Base-by-base conservation (phyloP, 2,329 filamentous ascomycete species). In the Dryadomyces quercus-mongolicae region DNA sequence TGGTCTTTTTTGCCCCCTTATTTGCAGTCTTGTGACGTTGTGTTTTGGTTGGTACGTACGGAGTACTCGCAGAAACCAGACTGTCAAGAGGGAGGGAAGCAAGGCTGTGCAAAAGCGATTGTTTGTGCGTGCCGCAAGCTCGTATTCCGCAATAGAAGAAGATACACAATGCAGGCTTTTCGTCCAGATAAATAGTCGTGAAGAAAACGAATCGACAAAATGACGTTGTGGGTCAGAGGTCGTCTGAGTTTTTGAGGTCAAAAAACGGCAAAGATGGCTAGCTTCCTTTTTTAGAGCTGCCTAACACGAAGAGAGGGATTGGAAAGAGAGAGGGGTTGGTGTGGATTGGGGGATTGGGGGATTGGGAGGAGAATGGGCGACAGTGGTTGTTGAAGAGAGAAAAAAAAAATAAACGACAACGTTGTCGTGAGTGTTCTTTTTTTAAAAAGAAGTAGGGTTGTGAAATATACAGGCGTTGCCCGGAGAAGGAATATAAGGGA, bases 401-500 rank as follows among this genome's bases (percentile, higher is more conserved):
- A 44, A 16, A 40, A 40, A 40, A 40, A 40, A 40, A 40, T 40
- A 16, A 40, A 40, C 10, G 10, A 40, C 10, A 13, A 40, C 36
- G 25, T 4, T 31, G 25, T 31, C 25, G 25, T 31, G 25, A 31
- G 25, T 4, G 25, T 31, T 31, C 25, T 31, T 31, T 31, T 25
- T 21, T 42, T 38, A 18, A 48, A 49, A 49, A 43, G n/a, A 22
- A 21, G 21, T 46, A 44, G 36, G 5, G 40, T 43, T 47, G n/a
- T 43, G 42, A 51, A 55, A 55, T 55, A 55, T n/a, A 52, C 54
- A 55, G 54, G 51, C 54, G 42, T 45, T 5, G 50, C 54, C 54
- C 45, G 54, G 54, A 22, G 38, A 51, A 45, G 22, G 38, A 51
- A 45, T n/a, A 10, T 25, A 38, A 51, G 38, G 10, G n/a, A 46